A percentile compares a stretch with the other conserved stretches of the same genome.
Evolutionary conservation across 495 filamentous ascomycete genomes (phyloP).

Genomic region (Neurospora hispaniola): DNA sequence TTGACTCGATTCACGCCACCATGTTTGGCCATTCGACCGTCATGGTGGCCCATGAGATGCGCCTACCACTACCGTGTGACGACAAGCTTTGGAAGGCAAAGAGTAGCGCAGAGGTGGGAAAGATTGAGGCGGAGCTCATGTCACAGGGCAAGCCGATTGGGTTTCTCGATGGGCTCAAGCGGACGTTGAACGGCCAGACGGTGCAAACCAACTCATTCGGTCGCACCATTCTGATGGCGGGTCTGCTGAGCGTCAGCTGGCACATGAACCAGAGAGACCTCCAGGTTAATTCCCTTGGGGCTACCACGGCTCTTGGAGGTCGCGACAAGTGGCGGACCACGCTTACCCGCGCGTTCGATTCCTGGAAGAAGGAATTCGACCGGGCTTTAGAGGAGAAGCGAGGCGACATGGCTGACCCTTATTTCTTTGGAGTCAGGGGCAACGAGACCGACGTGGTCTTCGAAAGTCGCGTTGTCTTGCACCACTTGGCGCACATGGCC

Average conservation of each 20-base stretch:
- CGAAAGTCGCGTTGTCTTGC: conserved; percentile 77
- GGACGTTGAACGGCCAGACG: conserved; percentile 74
- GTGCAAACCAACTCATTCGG: conserved; percentile 93
- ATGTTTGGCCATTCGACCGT: conserved; percentile 98
- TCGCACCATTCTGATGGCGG: conserved; percentile 91
- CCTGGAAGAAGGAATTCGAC: conserved; percentile 92
- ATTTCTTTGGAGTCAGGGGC: conserved; percentile 32
- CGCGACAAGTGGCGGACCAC: conserved; percentile 88
- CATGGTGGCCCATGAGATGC: conserved; percentile 95
- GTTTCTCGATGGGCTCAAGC: conserved; percentile 86
- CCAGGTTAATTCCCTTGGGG: conserved; percentile 78
- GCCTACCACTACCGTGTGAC: conserved; percentile 84
- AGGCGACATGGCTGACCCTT: conserved; percentile 35
- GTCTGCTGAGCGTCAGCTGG: conserved; percentile 87
- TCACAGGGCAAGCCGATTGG: conserved; percentile 78
- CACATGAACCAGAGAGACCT: conserved; percentile 97
- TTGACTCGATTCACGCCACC: conserved; percentile 92
- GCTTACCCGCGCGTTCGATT: conserved; percentile 82
- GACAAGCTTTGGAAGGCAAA: conserved; percentile 90
- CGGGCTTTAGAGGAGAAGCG: conserved; percentile 46
- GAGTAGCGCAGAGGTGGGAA: conserved; percentile 75
- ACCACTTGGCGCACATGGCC: conserved; percentile 93
- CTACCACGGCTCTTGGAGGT: conserved; percentile 68
- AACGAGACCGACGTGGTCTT: conserved; percentile 68
- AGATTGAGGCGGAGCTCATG: conserved; percentile 72